These are phyloP conservation scores for Cajanus cajan DNA, from an alignment of 306 rosid species.

Conservation along the genomic window DNA sequence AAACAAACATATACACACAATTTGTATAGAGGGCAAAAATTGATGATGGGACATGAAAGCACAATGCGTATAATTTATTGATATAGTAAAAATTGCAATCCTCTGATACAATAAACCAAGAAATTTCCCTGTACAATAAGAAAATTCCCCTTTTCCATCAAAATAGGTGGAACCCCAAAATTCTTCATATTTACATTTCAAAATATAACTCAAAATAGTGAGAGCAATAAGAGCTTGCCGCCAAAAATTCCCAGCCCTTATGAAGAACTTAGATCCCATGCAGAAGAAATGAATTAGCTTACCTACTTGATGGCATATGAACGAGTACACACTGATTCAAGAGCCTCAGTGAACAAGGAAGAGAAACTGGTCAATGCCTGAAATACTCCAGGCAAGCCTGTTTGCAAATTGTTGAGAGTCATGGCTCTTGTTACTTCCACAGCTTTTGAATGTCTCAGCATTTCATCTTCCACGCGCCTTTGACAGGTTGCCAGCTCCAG, in stretches of 20 bases:
- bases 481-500: conserved; percentile 75
- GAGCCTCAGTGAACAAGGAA: conserved; percentile 77
- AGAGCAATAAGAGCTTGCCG: conserved; percentile 45
- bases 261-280: conserved; percentile 40
- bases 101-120: conserved; percentile 60
- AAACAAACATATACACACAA: neutral
- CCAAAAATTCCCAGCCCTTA: conserved; percentile 50
- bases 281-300: conserved; percentile 16
- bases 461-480: conserved; percentile 92
- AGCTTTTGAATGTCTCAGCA: conserved; percentile 82
- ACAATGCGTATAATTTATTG: conserved; percentile 52
- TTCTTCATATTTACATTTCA: conserved; percentile 70
- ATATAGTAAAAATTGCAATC: conserved; percentile 45
- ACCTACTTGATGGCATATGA: conserved; percentile 83
- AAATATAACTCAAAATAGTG: conserved; percentile 39
- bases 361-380: conserved; percentile 94
- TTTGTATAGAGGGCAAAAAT: neutral
- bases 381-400: conserved; percentile 96
- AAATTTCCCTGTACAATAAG: conserved; percentile 68
- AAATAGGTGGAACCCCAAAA: conserved; percentile 60
- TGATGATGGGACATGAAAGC: conserved; percentile 7
- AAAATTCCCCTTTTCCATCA: conserved; percentile 43
- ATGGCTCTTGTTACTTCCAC: conserved; percentile 87
- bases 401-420: conserved; percentile 93
- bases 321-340: conserved; percentile 66